Base-by-base conservation (phyloP, 2,329 filamentous ascomycete species). In the Hypocreales sp. region DNA sequence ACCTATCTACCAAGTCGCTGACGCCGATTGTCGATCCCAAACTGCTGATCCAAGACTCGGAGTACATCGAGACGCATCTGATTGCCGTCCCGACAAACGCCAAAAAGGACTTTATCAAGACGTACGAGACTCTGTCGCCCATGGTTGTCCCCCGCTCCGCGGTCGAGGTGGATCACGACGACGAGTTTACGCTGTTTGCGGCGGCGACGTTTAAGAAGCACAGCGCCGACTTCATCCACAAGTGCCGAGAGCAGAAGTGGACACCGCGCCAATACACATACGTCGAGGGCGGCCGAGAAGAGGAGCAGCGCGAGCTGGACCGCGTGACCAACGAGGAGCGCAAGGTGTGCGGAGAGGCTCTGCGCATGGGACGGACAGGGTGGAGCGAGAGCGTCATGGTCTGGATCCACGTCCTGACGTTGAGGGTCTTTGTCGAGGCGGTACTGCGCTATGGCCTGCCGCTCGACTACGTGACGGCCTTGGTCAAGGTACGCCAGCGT, bases 381-480 rank as follows among this genome's bases (percentile, higher is more conserved):
- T 98, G 90, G 72, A 87, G 83, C 47, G 90, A 98, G 58, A 78
- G 78, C 35, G 83, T 93, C 38, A 93, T 93, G 82, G 78, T 87
- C 29, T 93, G 86, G 83, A 69, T 92, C 26, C 90, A 98, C 48
- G 79, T 93, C 16, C 63, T 95, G 45, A 80, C 86, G 6, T 58
- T 98, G 43, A 67, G 90, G 29, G 86, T 95, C 13, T 98, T 95
- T 53, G 90, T 98, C 13, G 90, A 98, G 64, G 93, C 86, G 5
- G 90, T 98, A n/a, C 61, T 98, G 46, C 73, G 90, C 38, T 98
- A 98, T 47, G 90, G 90, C 16, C 55, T 98, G 42, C 90, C 90
- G 25, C 58, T 94, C 37, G 80, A 92, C 41, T 98, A 87, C 53
- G 76, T 92, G 26, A 80, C 78, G 40, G 82, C 76, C 11, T 58